Conservation (phyloP, 2,329 filamentous ascomycete species). For the Fusarium pseudograminearum region DNA sequence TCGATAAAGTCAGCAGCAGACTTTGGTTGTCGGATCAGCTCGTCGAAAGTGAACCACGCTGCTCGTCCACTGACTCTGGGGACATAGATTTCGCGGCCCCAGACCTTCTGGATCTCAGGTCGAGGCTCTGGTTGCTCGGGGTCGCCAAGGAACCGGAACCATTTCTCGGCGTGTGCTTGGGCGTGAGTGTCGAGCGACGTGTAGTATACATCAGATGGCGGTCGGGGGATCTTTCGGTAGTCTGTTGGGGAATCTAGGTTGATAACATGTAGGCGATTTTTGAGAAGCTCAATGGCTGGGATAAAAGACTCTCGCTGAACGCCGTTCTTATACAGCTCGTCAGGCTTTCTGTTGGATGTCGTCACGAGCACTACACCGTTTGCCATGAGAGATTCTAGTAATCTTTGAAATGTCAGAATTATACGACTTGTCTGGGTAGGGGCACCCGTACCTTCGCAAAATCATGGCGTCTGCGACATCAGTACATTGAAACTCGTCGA, state of each 20-base stretch:
- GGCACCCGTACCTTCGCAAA: constrained; percentile 70
- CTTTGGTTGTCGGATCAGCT: constrained; percentile 88
- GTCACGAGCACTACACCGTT: constrained; percentile 97
- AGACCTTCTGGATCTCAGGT: constrained; percentile 83
- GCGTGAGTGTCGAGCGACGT: constrained; percentile 85
- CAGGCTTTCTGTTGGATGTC: constrained; percentile 95
- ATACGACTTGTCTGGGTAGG: background rate
- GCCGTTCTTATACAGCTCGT: constrained; percentile 97
- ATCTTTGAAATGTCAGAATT: constrained; percentile 55
- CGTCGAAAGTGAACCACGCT: constrained; percentile 91
- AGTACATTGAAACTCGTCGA: constrained; percentile 99
- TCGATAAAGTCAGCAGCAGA: constrained; percentile 97
- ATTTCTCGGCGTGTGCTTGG: constrained; percentile 85
- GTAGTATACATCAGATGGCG: constrained; percentile 94
- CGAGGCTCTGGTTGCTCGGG: constrained; percentile 80
- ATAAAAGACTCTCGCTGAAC: constrained; percentile 96
- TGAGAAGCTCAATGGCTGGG: constrained; percentile 92
- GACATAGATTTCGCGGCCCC: constrained; percentile 91
- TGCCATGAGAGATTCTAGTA: constrained; percentile 92
- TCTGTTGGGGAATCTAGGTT: constrained; percentile 96
- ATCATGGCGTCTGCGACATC: constrained; percentile 99
- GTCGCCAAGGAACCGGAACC: constrained; percentile 95
- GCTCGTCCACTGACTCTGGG: constrained; percentile 88
- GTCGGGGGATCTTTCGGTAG: constrained; percentile 95
- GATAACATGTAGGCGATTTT: constrained; percentile 85